These are phyloP conservation scores for Closterium sp. DNA, from an alignment of 139 green algal species.

Conservation along the genomic window DNA sequence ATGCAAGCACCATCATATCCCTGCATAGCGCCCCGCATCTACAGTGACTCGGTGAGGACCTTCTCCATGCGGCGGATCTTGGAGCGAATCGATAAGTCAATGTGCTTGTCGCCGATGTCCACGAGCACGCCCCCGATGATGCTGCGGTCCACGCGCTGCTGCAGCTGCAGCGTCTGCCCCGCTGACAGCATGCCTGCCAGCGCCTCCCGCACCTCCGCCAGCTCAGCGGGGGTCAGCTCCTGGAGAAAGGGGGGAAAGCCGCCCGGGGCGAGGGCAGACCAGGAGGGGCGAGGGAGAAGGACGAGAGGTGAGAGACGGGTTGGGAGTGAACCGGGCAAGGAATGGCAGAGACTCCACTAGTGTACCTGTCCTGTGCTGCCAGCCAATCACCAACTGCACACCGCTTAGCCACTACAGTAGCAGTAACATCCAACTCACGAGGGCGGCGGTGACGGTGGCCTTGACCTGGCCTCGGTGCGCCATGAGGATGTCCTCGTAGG, in stretches of 20 bases:
- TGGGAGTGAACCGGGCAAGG: too few relatives aligned
- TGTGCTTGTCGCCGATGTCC: conserved; percentile 75
- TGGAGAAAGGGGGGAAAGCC: conserved; percentile 21
- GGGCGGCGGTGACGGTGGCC: conserved; percentile 69
- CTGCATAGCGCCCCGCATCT: too few relatives aligned
- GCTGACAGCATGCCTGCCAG: conserved; percentile 60
- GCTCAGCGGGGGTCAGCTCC: conserved; percentile 53
- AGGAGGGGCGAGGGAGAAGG: too few relatives aligned
- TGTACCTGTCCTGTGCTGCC: neutral
- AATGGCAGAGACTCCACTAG: neutral
- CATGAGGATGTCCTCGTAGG: conserved; percentile 65
- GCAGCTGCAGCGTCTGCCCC: conserved; percentile 58
- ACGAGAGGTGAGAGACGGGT: too few relatives aligned
- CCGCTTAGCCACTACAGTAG: neutral
- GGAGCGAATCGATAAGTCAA: conserved; percentile 70
- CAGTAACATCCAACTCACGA: conserved; percentile 42
- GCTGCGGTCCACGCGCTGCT: conserved; percentile 65
- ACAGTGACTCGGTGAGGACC: conserved; percentile 2
- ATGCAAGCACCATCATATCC: too few relatives aligned
- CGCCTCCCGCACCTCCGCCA: conserved; percentile 60
- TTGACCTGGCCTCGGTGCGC: conserved; percentile 68
- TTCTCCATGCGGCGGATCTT: conserved; percentile 38
- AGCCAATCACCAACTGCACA: neutral
- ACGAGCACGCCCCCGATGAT: conserved; percentile 77
- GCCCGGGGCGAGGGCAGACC: too few relatives aligned